Conservation (phyloP, 257 asterid species). For the Ehretia macrophylla region DNA sequence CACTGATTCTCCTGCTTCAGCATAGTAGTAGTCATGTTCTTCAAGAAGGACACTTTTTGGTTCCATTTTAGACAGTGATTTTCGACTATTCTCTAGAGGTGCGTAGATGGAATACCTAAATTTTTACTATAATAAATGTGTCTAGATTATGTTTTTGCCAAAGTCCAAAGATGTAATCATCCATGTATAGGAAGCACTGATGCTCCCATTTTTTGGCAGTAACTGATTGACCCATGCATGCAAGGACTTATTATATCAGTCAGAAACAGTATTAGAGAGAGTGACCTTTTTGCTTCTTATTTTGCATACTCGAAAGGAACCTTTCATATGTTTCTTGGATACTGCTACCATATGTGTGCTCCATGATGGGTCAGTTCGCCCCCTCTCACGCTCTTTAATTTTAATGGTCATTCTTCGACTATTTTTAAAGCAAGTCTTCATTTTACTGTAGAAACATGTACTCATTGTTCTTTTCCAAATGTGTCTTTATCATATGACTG, state of each 20-base stretch:
- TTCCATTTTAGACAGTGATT: neutral
- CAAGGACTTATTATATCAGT: neutral
- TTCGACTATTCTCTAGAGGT: too few species aligned
- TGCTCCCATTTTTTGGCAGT: neutral
- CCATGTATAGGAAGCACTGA: neutral
- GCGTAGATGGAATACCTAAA: neutral
- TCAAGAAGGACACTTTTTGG: neutral
- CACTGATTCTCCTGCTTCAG: constrained; percentile 10
- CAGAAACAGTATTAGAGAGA: constrained; percentile 1
- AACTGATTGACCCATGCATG: neutral
- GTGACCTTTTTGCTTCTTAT: neutral
- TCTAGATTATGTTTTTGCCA: neutral
- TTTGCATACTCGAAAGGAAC: constrained; percentile 6
- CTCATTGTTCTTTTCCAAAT: neutral
- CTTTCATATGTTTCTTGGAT: neutral
- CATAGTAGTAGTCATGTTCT: constrained; percentile 5
- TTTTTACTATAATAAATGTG: neutral
- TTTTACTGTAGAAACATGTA: neutral
- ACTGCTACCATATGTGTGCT: neutral
- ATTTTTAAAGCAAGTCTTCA: neutral
- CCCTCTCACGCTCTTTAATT: too few species aligned
- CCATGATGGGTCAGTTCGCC: neutral
- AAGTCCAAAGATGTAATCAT: neutral
- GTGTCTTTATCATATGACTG: neutral
- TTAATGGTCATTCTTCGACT: neutral